Evolutionary conservation across 371 early-diverging fungal genomes (phyloP), one percentile per base, ranked within the genome.

Genomic region (Apophysomyces ossiformis): DNA sequence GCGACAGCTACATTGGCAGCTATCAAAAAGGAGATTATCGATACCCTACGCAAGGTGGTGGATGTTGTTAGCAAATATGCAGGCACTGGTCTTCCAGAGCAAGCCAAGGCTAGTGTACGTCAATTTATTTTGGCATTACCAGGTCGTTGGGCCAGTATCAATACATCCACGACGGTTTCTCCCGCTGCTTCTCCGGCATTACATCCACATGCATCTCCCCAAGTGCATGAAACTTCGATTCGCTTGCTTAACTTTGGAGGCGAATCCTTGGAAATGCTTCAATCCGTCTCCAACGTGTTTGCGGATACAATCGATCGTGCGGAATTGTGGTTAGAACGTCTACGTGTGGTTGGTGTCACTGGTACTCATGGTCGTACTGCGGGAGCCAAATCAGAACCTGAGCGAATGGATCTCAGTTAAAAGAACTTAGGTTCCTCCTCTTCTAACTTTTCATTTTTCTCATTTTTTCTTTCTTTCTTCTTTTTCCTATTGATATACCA

Each of bases 11-110:
- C 76, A 2, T 69, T 79, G 4, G 69, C 78, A 5, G 63, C 82
- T 3, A 87, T 92, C 64, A 88, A 89, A 66, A 85, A 85, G 38
- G 96, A 95, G 65, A 87, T 95, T 5, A 90, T 93, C 1, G 86
- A 87, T 39, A 94, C 95, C 0, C 79, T 96, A n/a, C 86, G 93
- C 57, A 87, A 87, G 46, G 96, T 93, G 1, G 92, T 96, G 13
- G 92, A 89, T 46, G 88, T 95, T 8, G 84, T 96, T 46, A 90
- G 91, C 57, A 85, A 89, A 62, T 93, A 96, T 73, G 95, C 96
- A 1, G 89, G 91, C 7, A 77, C 88, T 5, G 89, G 92, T 65
- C 75, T 96, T 44, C 93, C 95, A 0, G 90, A 87, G 44, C 91
- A 90, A 54, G 93, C 95, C 38, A 84, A 93, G 57, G 72, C 82